Base-by-base conservation (phyloP, 768 basidiomycete genomes). In the Pisolithus microcarpus region DNA sequence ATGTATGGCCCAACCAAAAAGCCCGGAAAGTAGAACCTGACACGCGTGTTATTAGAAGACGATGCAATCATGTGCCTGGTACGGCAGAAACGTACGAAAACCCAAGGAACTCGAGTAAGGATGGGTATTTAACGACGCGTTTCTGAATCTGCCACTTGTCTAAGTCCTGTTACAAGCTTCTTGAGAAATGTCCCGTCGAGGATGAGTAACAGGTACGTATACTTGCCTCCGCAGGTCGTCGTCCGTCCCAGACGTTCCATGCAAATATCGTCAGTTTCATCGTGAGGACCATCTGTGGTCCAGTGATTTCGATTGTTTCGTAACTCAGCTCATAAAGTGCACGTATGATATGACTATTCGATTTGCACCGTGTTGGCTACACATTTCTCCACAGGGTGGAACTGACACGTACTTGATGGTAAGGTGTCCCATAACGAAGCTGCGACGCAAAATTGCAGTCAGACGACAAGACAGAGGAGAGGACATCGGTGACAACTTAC, bases 241-340 rank as follows among this genome's bases (percentile, higher is more conserved):
- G 75, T 5, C 93, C 93, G 65, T 99, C 96, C 66, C 80, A 84
- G 10, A 93, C 87, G 61, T 95, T 95, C 95, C 96, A 99, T 1
- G 95, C 96, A 66, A 97, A 98, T 1, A 91, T 94, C 28, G 91
- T 94, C 43, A 98, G 75, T 66, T 98, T 98, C 91, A 97, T 95
- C 13, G 85, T 82, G 38, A 98, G 75, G 4, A 99, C 92, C 96
- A 98, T 98, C 65, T 95, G 92, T 23, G 88, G 82, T 0, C 87
- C 90, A 4, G 92, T 92, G 52, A 99, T 79, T 56, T 97, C 91
- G 54, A 95, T 76, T 0, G 82, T 84, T 59, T 91, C 90, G 64
- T 82, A 88, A 63, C 79, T 77, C 42, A 78, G 69, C 38, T 72
- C 73, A 59, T 76, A 79, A 10, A 87, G 44, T 3, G 74, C 76